phyloP scores from a whole-genome alignment of 371 early-diverging fungal species.

The Saksenaea vasiformis region DNA sequence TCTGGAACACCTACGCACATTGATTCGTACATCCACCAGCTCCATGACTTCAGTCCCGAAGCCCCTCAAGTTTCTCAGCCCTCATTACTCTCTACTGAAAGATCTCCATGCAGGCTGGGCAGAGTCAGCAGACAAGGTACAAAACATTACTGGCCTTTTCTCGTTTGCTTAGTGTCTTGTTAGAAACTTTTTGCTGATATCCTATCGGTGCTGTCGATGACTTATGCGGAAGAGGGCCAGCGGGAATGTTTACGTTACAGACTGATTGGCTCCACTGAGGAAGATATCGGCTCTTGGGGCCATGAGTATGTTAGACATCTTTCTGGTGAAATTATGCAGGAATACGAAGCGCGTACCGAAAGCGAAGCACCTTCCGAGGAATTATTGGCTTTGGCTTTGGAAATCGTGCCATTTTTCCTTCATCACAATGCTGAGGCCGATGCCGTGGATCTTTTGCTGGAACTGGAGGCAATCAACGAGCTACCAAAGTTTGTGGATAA shows the following conservation, averaged over 20 bases:
- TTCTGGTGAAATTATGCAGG: slow-evolving; percentile 89
- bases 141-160: not conserved
- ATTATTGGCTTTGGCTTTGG: slow-evolving; percentile 71
- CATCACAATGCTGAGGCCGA: slow-evolving; percentile 98
- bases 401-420: slow-evolving; percentile 93
- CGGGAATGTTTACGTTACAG: slow-evolving; percentile 86
- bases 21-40: slow-evolving; percentile 91
- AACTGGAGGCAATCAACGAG: slow-evolving; percentile 82
- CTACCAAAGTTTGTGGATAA: slow-evolving; percentile 84
- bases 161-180: not conserved
- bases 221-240: slow-evolving; percentile 85
- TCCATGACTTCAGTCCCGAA: slow-evolving; percentile 99
- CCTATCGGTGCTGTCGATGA: slow-evolving; percentile 95
- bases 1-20: slow-evolving; percentile 83
- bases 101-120: slow-evolving; percentile 77
- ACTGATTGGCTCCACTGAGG: slow-evolving; percentile 74
- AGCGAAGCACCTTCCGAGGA: slow-evolving; percentile 62
- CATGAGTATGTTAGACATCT: slow-evolving; percentile 98
- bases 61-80: slow-evolving; percentile 93
- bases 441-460: slow-evolving; percentile 93
- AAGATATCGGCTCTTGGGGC: slow-evolving; percentile 94
- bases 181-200: slow-evolving; percentile 89
- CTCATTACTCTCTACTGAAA: slow-evolving; percentile 78
- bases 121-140: slow-evolving; percentile 75
- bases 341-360: slow-evolving; percentile 71